phyloP scores from a whole-genome alignment of 2,329 filamentous ascomycete species.

The Paecilomyces variotii region DNA sequence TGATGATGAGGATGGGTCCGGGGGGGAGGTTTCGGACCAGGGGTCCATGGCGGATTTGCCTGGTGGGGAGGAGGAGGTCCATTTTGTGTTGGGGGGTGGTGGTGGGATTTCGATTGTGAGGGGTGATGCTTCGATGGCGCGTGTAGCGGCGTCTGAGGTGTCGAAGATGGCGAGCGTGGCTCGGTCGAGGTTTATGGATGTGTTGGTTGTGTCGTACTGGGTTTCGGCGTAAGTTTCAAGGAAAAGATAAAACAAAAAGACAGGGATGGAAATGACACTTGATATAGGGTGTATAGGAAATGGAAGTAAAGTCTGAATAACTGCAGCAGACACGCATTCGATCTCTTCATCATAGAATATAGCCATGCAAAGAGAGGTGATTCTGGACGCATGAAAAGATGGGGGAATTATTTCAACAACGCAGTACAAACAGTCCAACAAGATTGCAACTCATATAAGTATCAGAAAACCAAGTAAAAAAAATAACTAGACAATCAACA shows the following conservation, averaged over 20 bases:
- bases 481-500: too few relatives aligned
- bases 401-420: too few relatives aligned
- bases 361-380: too few relatives aligned
- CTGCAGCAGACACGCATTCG: too few relatives aligned
- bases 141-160: conserved; percentile 22
- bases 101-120: conserved; percentile 15
- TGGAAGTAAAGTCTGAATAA: too few relatives aligned
- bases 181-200: conserved; percentile 10
- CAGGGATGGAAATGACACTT: background rate
- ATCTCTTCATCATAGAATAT: too few relatives aligned
- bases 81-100: background rate
- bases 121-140: conserved; percentile 26
- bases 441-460: too few relatives aligned
- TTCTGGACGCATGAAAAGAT: too few relatives aligned
- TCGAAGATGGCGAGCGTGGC: conserved; percentile 29
- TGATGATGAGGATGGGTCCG: too few relatives aligned
- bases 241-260: background rate
- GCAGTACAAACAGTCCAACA: too few relatives aligned
- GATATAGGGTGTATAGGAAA: too few relatives aligned
- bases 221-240: background rate
- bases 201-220: conserved; percentile 25
- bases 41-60: background rate
- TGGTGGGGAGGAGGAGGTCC: background rate
- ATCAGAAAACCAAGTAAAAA: too few relatives aligned
- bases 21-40: background rate